Evolutionary conservation across 106 monocot genomes (phyloP).

Genomic region (Hemerocallis citrina): DNA sequence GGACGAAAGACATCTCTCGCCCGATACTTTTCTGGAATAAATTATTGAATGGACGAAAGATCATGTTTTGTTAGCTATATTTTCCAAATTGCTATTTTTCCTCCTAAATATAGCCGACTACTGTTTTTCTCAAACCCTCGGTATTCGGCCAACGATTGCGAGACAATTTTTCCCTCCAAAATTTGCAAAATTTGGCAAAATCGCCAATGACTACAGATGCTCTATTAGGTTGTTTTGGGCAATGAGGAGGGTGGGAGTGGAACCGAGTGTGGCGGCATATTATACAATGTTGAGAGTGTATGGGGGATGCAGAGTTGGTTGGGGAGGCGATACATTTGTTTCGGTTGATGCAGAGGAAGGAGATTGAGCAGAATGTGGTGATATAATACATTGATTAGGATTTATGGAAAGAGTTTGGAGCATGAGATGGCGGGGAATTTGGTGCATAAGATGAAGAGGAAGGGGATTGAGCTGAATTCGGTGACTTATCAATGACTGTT

Average conservation of each 20-base stretch:
- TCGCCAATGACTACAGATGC: too few relatives aligned
- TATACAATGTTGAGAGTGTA: conserved; percentile 92
- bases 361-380: conserved; percentile 65
- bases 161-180: too few relatives aligned
- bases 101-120: too few relatives aligned
- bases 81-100: too few relatives aligned
- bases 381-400: conserved; percentile 95
- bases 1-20: too few relatives aligned
- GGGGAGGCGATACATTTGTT: conserved; percentile 92
- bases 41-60: too few relatives aligned
- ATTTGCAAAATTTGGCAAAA: too few relatives aligned
- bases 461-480: conserved; percentile 58
- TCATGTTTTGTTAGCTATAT: too few relatives aligned
- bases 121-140: too few relatives aligned
- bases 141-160: too few relatives aligned
- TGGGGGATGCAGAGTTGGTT: conserved; percentile 74
- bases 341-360: conserved; percentile 74
- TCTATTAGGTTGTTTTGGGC: conserved; percentile 82
- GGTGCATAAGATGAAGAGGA: conserved; percentile 65
- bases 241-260: conserved; percentile 60
- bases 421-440: conserved; percentile 88
- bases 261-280: conserved; percentile 62
- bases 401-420: conserved; percentile 86
- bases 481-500: conserved; percentile 83
- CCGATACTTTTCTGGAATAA: too few relatives aligned